Evolutionary conservation across 257 asterid genomes (phyloP).

Genomic region (Plantago ovata): DNA sequence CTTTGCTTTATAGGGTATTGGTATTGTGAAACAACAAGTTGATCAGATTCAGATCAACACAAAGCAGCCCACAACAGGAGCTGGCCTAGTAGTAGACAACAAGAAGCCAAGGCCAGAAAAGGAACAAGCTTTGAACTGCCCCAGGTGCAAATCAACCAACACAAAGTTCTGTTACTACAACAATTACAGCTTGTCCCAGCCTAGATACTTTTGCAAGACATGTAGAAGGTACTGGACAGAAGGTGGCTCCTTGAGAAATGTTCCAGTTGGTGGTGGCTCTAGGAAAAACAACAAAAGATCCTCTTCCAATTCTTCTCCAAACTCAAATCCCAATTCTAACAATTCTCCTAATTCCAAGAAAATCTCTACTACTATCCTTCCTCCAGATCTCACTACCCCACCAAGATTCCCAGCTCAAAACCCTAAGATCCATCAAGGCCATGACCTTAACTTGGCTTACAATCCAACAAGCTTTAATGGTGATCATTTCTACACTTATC

Average conservation of each 20-base stretch:
- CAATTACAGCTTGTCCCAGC: constrained; percentile 79
- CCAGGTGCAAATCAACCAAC: constrained; percentile 74
- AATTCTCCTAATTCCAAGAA: constrained; percentile 15
- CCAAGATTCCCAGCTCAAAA: constrained; percentile 32
- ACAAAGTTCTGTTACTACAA: constrained; percentile 89
- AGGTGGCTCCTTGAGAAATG: constrained; percentile 75
- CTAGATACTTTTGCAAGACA: constrained; percentile 84
- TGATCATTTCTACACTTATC: neutral
- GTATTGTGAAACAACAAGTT: constrained; percentile 28
- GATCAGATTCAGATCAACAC: constrained; percentile 25
- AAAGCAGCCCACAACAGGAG: no score
- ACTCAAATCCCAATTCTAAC: neutral
- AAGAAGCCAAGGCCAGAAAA: constrained; percentile 71
- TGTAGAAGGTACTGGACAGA: constrained; percentile 90
- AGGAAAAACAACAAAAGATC: constrained; percentile 68
- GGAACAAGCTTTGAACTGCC: constrained; percentile 75
- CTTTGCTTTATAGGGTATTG: constrained; percentile 33
- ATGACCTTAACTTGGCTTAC: constrained; percentile 48
- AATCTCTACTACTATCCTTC: constrained; percentile 10
- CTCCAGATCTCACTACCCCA: constrained; percentile 34
- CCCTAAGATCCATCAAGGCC: constrained; percentile 48
- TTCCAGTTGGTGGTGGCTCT: constrained; percentile 94
- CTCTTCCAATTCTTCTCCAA: neutral
- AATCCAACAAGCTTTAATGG: constrained; percentile 29
- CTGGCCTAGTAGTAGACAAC: constrained; percentile 24